Evolutionary conservation across 2,329 filamentous ascomycete species (phyloP), one percentile per base, ranked within the genome.

Genomic region (Thielaviopsis punctulata): DNA sequence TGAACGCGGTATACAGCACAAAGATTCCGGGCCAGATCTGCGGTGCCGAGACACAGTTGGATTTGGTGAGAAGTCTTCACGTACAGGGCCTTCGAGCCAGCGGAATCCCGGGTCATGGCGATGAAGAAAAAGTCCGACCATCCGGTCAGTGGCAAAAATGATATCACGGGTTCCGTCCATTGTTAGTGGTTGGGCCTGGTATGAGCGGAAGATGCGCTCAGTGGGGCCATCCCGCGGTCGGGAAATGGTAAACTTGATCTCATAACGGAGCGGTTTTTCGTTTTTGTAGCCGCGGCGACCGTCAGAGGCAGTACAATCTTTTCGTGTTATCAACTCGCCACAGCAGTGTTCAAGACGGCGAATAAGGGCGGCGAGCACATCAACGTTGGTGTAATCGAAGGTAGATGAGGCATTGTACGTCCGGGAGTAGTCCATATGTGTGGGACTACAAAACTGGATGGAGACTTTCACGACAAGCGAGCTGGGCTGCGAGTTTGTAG

Each of bases 251-350:
- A 72, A 73, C 27, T 63, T 66, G 53, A 77, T 65, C 59, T 72
- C 70, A 58, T 69, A 77, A 51, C 71, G 65, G 55, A 70, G 60
- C 2, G 69, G 63, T 56, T 75, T 76, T 48, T 66, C 64, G 43
- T 62, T 61, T 27, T 43, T 43, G 21, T 45, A 62, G 58, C 53
- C 60, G 56, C 58, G 61, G 55, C 59, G 66, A 56, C 63, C 62
- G 45, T 69, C 66, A 18, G 73, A 64, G 13, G 73, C 73, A 25
- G 59, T 61, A 15, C 69, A 68, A 59, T 77, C 73, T 56, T 68
- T 69, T 53, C 73, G 69, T 22, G 73, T 76, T 58, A 77, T 70
- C 53, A 77, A 65, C 60, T 77, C 73, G 41, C 69, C 61, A 54
- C 68, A 70, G 63, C 71, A 73, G 59, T 75, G 71, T 57, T 73